Conservation (phyloP, 2,329 filamentous ascomycete species). For the Pleomassaria siparia region DNA sequence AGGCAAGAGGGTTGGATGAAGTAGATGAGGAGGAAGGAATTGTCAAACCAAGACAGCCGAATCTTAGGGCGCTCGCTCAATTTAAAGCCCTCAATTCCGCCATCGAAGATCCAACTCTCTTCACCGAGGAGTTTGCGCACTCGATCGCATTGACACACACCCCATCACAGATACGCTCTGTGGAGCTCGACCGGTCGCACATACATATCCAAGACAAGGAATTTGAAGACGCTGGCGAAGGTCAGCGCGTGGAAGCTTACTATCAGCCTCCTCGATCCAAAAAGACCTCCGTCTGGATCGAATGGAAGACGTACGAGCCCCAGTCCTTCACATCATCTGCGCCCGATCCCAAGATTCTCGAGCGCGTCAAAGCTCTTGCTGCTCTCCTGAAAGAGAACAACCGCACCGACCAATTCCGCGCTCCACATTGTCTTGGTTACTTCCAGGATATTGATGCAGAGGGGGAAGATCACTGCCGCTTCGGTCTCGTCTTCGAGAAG, state of each 20-base stretch:
- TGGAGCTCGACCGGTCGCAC: slow-evolving; percentile 20
- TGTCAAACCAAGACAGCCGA: slow-evolving; percentile 14
- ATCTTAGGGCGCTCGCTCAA: slow-evolving; percentile 35
- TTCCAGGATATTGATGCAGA: slow-evolving; percentile 30
- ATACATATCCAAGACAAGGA: slow-evolving; percentile 21
- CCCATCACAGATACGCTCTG: slow-evolving; percentile 21
- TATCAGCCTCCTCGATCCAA: slow-evolving; percentile 21
- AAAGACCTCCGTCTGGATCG: slow-evolving; percentile 37
- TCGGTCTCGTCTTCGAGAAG: slow-evolving; percentile 58
- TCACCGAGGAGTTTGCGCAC: slow-evolving; percentile 28
- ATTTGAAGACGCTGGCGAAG: slow-evolving; percentile 20
- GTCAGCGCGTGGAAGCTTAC: slow-evolving; percentile 31
- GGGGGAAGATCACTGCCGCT: slow-evolving; percentile 39
- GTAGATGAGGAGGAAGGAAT: slow-evolving; percentile 18
- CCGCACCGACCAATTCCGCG: slow-evolving; percentile 32
- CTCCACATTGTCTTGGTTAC: slow-evolving; percentile 39
- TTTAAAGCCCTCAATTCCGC: slow-evolving; percentile 40
- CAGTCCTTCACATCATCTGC: slow-evolving; percentile 19
- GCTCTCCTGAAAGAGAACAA: slow-evolving; percentile 36
- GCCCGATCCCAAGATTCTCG: slow-evolving; percentile 28
- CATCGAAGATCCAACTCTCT: slow-evolving; percentile 29
- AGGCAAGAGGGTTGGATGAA: slow-evolving; percentile 23
- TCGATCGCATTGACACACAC: slow-evolving; percentile 25
- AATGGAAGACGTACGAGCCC: slow-evolving; percentile 40
- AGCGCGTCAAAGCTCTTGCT: slow-evolving; percentile 36